A percentile compares a stretch with the other conserved stretches of the same genome.
These are phyloP conservation scores for Candida dajiaensis DNA, from an alignment of 805 yeast species.

Conservation along the genomic window DNA sequence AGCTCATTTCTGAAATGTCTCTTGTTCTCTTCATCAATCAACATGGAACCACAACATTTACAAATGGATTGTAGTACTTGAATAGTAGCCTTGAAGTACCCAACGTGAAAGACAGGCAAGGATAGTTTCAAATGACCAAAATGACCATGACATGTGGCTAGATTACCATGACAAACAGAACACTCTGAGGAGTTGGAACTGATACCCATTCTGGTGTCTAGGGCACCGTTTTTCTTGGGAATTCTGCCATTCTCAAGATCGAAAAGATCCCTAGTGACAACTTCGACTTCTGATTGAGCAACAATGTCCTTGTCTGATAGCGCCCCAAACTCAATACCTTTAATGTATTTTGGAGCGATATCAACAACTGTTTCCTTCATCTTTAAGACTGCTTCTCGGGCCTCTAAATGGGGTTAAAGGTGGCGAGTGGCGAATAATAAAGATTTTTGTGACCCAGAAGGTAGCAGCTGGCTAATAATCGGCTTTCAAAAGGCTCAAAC, in stretches of 20 bases:
- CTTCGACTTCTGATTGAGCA: slow-evolving; percentile 92
- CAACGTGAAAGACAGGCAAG: slow-evolving; percentile 95
- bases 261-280: slow-evolving; percentile 83
- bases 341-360: slow-evolving; percentile 83
- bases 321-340: slow-evolving; percentile 89
- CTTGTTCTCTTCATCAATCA: slow-evolving; percentile 68
- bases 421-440: slow-evolving; percentile 2
- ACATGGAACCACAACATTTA: slow-evolving; percentile 75
- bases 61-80: slow-evolving; percentile 87
- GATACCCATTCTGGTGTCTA: slow-evolving; percentile 92
- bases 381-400: slow-evolving; percentile 2
- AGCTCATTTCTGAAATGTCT: slow-evolving; percentile 69
- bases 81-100: slow-evolving; percentile 89
- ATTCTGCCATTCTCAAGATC: slow-evolving; percentile 84
- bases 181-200: slow-evolving; percentile 84
- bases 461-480: slow-evolving; percentile 3
- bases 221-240: slow-evolving; percentile 81
- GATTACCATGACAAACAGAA: slow-evolving; percentile 82
- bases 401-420: neutral
- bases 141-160: slow-evolving; percentile 97
- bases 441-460: slow-evolving; percentile 24
- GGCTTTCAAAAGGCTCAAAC: neutral
- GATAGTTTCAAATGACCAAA: slow-evolving; percentile 94
- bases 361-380: slow-evolving; percentile 47
- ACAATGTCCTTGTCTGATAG: slow-evolving; percentile 87